Percentiles rank a stretch among this genome's conserved stretches.
Conservation (phyloP, 176 grass and related monocot genomes). For the Hsuehochloa calcarea region DNA sequence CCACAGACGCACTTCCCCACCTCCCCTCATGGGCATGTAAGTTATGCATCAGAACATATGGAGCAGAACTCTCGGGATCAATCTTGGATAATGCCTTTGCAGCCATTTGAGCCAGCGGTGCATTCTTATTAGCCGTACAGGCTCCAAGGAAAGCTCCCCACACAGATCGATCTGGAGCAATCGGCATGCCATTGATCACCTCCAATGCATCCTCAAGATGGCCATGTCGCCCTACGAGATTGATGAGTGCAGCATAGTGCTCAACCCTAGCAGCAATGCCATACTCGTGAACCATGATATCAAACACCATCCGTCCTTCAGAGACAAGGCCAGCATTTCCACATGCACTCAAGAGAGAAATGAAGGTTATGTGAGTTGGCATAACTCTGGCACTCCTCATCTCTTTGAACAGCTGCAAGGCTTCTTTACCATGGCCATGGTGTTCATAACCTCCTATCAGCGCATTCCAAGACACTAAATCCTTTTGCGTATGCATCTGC, state of each 20-base stretch:
- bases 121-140: slow-evolving; percentile 64
- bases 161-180: slow-evolving; percentile 56
- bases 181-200: slow-evolving; percentile 58
- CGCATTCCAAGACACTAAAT: slow-evolving; percentile 66
- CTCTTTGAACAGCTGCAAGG: slow-evolving; percentile 55
- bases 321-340: slow-evolving; percentile 59
- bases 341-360: slow-evolving; percentile 70
- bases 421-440: slow-evolving; percentile 55
- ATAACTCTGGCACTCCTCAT: slow-evolving; percentile 47
- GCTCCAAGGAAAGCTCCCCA: slow-evolving; percentile 86
- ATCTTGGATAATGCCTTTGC: slow-evolving; percentile 47
- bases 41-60: slow-evolving; percentile 85
- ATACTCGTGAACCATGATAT: slow-evolving; percentile 67
- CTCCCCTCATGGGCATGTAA: slow-evolving; percentile 65
- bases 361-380: slow-evolving; percentile 69
- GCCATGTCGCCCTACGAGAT: slow-evolving; percentile 65
- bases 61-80: slow-evolving; percentile 73
- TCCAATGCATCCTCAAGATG: slow-evolving; percentile 53
- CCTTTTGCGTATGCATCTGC: slow-evolving; percentile 49
- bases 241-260: slow-evolving; percentile 75
- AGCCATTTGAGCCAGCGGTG: slow-evolving; percentile 52
- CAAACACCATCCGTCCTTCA: slow-evolving; percentile 59
- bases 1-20: slow-evolving; percentile 61
- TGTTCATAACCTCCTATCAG: slow-evolving; percentile 65
- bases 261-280: slow-evolving; percentile 49